phyloP scores from a whole-genome alignment of 495 filamentous ascomycete genomes.

The Trichocladium uniseriatum region DNA sequence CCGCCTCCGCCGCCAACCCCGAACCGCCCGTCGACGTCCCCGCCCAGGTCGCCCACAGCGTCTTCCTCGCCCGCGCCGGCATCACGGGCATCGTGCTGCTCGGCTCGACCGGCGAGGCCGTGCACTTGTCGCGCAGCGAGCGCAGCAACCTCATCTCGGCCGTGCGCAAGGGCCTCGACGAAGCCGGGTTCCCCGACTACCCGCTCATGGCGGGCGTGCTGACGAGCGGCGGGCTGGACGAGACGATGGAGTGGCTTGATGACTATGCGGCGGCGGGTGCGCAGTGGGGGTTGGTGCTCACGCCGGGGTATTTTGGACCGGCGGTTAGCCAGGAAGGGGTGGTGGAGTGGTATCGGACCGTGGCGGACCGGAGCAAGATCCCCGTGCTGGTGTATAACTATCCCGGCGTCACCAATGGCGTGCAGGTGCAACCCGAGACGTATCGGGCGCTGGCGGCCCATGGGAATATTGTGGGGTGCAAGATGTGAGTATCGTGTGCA shows the following conservation, averaged over 20 bases:
- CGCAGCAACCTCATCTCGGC: slow-evolving; percentile 45
- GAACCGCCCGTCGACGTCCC: slow-evolving; percentile 39
- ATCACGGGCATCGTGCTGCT: slow-evolving; percentile 58
- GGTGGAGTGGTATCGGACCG: slow-evolving; percentile 43
- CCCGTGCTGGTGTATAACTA: slow-evolving; percentile 57
- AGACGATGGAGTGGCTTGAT: slow-evolving; percentile 49
- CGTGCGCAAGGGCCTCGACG: slow-evolving; percentile 44
- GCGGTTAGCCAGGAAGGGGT: slow-evolving; percentile 41
- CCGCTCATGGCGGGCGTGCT: slow-evolving; percentile 62
- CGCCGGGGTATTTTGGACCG: slow-evolving; percentile 49
- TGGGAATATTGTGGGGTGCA: slow-evolving; percentile 56
- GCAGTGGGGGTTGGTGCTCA: slow-evolving; percentile 52
- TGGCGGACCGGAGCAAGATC: slow-evolving; percentile 45
- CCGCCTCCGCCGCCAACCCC: not conserved
- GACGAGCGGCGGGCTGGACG: slow-evolving; percentile 51
- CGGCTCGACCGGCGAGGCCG: slow-evolving; percentile 59
- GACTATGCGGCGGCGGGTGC: slow-evolving; percentile 51
- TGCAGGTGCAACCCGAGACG: slow-evolving; percentile 45
- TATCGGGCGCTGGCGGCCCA: slow-evolving; percentile 46
- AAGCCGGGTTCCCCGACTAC: slow-evolving; percentile 49
- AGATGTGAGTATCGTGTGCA: slow-evolving; percentile 38
- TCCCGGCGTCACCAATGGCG: slow-evolving; percentile 54
- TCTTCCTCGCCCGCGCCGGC: slow-evolving; percentile 54
- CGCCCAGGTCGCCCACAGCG: slow-evolving; percentile 48
- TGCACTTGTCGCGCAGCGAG: slow-evolving; percentile 53